Conservation (phyloP, 345 rosid species). For the Salix viminalis region DNA sequence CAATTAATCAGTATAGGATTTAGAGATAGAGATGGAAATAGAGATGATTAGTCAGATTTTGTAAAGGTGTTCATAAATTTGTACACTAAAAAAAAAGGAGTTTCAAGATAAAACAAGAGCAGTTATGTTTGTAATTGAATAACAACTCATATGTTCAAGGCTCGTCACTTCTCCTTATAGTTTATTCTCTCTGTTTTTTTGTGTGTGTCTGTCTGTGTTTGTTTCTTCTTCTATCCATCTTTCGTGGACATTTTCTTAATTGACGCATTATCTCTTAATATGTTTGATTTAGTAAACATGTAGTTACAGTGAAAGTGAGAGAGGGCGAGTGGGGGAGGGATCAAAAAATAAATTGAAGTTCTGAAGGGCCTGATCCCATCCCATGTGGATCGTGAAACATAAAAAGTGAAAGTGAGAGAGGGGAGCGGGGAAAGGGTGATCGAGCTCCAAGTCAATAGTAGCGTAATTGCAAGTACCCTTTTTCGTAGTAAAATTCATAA, state of each 20-base stretch:
- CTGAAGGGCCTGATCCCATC: neutral
- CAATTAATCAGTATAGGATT: too few relatives aligned
- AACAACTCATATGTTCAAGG: too few relatives aligned
- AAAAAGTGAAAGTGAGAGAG: neutral
- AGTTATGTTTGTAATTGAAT: too few relatives aligned
- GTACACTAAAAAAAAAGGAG: too few relatives aligned
- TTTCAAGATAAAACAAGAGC: too few relatives aligned
- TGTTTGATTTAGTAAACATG: neutral
- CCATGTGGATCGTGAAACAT: neutral
- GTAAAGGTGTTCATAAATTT: too few relatives aligned
- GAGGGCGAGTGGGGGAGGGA: neutral
- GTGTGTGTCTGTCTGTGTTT: too few relatives aligned
- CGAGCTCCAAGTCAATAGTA: conserved; percentile 25
- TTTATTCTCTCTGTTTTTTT: too few relatives aligned
- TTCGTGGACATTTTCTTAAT: neutral
- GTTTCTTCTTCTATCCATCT: too few relatives aligned
- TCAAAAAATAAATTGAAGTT: neutral
- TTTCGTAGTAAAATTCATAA: conserved; percentile 32
- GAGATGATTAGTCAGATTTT: too few relatives aligned
- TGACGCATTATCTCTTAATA: neutral
- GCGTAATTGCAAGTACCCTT: conserved; percentile 39
- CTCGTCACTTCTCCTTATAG: too few relatives aligned
- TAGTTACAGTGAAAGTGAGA: neutral
- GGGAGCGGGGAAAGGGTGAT: conserved; percentile 3
- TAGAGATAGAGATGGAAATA: too few relatives aligned